Evolutionary conservation across 192 early-diverging fungal species (phyloP).

Genomic region (Ramicandelaber brevisporus): DNA sequence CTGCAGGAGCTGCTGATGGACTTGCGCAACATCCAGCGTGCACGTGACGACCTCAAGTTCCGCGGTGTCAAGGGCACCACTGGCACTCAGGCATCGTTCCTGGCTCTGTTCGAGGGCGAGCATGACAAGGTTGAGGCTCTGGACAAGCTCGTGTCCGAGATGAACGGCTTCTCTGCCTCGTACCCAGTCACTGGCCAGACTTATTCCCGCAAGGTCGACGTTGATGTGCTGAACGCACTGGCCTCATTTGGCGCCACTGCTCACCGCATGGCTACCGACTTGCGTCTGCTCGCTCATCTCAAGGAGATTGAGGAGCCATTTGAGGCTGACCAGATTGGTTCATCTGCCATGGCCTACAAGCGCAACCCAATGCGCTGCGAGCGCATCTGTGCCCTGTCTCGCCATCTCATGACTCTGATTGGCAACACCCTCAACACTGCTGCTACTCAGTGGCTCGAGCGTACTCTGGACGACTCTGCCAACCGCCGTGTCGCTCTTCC

Average conservation of each 20-base stretch:
- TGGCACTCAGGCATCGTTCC: conserved; percentile 93
- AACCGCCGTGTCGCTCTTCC: conserved; percentile 89
- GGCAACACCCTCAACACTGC: conserved; percentile 73
- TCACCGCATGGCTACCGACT: conserved; percentile 92
- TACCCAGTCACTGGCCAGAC: conserved; percentile 94
- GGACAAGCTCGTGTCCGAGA: conserved; percentile 71
- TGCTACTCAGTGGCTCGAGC: conserved; percentile 89
- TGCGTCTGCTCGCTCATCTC: conserved; percentile 79
- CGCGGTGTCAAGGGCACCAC: conserved; percentile 97
- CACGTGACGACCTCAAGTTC: conserved; percentile 68
- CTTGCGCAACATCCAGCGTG: conserved; percentile 74
- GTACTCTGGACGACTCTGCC: conserved; percentile 91
- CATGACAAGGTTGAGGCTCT: conserved; percentile 81
- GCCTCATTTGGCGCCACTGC: conserved; percentile 84
- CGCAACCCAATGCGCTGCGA: conserved; percentile 98
- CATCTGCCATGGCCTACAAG: conserved; percentile 99
- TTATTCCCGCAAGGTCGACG: conserved; percentile 92
- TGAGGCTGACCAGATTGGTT: conserved; percentile 97
- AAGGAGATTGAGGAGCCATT: conserved; percentile 99
- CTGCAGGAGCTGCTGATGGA: conserved; percentile 92
- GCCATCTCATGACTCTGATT: conserved; percentile 80
- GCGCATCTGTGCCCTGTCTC: conserved; percentile 81
- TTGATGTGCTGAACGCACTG: conserved; percentile 65
- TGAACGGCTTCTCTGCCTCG: conserved; percentile 56
- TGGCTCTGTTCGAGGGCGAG: conserved; percentile 82